Evolutionary conservation across 768 basidiomycete species (phyloP).

Genomic region (Agrocybe chaxingu): DNA sequence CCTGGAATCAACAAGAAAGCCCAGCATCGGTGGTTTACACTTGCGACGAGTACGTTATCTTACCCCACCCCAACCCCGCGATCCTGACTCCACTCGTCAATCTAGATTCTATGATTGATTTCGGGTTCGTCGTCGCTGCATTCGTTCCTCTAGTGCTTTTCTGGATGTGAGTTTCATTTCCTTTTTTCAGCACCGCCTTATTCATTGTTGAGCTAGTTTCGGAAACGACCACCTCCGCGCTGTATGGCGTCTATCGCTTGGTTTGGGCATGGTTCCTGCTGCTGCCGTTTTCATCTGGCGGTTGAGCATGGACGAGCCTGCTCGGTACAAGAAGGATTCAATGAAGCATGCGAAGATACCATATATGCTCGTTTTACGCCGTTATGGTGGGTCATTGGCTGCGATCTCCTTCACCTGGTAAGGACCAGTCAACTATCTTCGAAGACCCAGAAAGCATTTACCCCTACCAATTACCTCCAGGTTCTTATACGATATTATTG

Average conservation of each 20-base stretch:
- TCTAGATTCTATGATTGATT: conserved; percentile 80
- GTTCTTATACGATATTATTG: conserved; percentile 83
- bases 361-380: conserved; percentile 69
- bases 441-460: neutral
- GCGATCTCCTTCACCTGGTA: conserved; percentile 80
- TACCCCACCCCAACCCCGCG: neutral
- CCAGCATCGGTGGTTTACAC: conserved; percentile 83
- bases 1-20: conserved; percentile 71
- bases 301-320: conserved; percentile 78
- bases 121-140: conserved; percentile 74
- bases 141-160: conserved; percentile 84
- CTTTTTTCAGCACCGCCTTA: neutral
- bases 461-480: conserved; percentile 20
- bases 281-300: conserved; percentile 85
- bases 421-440: conserved; percentile 9
- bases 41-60: conserved; percentile 73
- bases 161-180: conserved; percentile 66
- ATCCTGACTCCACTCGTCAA: neutral
- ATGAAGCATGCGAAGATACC: conserved; percentile 78
- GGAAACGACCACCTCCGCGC: conserved; percentile 77
- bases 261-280: conserved; percentile 81
- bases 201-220: conserved; percentile 42
- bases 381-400: conserved; percentile 74
- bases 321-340: conserved; percentile 67
- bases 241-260: conserved; percentile 85